Evolutionary conservation across 768 basidiomycete species (phyloP), one percentile per base, ranked within the genome.

Genomic region (Trametes cubensis): DNA sequence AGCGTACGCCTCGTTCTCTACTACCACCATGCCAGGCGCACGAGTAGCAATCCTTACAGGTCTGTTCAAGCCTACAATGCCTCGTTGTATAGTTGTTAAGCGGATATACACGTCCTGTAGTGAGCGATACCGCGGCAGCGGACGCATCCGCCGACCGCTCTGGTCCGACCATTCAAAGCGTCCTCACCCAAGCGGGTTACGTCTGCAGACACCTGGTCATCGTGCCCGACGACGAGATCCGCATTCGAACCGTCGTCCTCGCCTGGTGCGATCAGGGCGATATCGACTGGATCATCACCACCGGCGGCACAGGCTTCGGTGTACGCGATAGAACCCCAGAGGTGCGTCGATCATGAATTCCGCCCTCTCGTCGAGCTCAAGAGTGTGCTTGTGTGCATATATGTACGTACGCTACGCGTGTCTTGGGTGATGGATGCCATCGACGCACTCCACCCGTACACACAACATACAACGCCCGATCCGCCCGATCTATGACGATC

Each of bases 291-390:
- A 81, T 94, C 60, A 77, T 96, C 64, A 90, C 91, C 6, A 90
- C 90, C 0, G 94, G 94, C 18, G 94, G 94, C 5, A 96, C 94
- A 0, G 94, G 94, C 7, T 94, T 94, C 69, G 90, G 92, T 0
- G 77, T 83, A 30, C 78, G 89, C 65, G 94, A 96, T 74, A 76
- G 79, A 46, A 96, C 94, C 4, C 94, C 94, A 41, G 92, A 96
- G 82, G 93, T 90, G 44, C 28, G 66, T 42, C 34, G 34, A 34
- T 34, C 34, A 34, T 34, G 34, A 34, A 34, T 11, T 11, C 4
- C 11, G 34, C 34, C 10, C 11, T 34, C 38, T 21, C 20, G 41
- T 8, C 25, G 15, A 15, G 13, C 23, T 21, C 45, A 44, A 28
- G 11, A 23, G 15, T 39, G n/a, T 44, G 34, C 25, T 20, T 47